Base-by-base conservation (phyloP, 495 filamentous ascomycete genomes). In the Aspergillus mulundensis region DNA sequence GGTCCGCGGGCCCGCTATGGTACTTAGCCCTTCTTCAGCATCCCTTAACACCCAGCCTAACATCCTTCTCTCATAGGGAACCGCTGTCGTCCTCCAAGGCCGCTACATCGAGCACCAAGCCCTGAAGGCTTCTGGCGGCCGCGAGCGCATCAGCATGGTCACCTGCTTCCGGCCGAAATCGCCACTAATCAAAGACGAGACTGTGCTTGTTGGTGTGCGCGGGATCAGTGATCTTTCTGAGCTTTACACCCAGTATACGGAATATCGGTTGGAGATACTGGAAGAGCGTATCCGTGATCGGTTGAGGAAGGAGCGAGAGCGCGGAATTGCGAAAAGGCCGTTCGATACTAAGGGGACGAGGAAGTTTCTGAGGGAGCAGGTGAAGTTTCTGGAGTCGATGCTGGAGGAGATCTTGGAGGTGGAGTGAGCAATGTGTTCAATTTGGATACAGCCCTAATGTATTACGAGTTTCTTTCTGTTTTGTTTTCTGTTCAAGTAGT, bases 101-200 rank as follows among this genome's bases (percentile, higher is more conserved):
- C 75, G 84, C 40, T 87, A 89, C 61, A 87, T 89, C 57, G 80
- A 82, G 47, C 87, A 90, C 61, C 80, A 84, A 64, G 87, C 86
- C 15, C 74, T 88, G 6, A 78, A 77, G 18, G 80, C 85, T 0
- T 76, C 84, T 8, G 84, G 84, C 18, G 74, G 76, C 4, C 76
- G 78, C 20, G 87, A 89, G 66, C 83, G 87, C 32, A 86, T 89
- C 70, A 87, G 82, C 25, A 84, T 87, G 76, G 86, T 89, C 12
- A 88, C 86, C 2, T 84, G 81, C 7, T 88, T 88, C 71, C 79
- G 87, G 7, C 85, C 85, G 5, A 76, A 73, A 20, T 75, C 72
- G 23, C 74, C 85, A 1, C 67, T 67, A 14, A 54, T 85, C 23
- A 75, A 72, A 15, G 87, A 90, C 56, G 86, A 88, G 57, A 82